phyloP scores from a whole-genome alignment of 345 rosid species.

The Sonneratia alba region DNA sequence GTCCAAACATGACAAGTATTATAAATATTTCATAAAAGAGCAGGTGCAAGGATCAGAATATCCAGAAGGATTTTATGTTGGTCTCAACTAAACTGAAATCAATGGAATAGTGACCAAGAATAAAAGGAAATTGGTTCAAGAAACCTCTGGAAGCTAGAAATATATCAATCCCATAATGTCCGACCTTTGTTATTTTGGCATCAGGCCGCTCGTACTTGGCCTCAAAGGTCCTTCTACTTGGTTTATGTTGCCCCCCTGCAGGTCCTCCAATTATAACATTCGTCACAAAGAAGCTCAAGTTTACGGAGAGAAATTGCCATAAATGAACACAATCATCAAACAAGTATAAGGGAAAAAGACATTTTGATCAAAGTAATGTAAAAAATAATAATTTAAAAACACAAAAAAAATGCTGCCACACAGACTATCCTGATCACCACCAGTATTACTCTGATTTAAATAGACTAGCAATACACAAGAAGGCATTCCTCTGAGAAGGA shows the following conservation, averaged over 20 bases:
- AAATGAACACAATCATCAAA: neutral
- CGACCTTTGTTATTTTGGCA: constrained; percentile 41
- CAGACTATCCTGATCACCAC: neutral
- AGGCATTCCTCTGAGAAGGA: too few species aligned
- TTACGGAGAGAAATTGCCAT: neutral
- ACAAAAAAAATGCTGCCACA: neutral
- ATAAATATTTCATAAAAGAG: neutral
- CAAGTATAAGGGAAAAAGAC: neutral
- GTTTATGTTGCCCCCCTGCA: constrained; percentile 38
- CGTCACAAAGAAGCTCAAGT: constrained; percentile 3
- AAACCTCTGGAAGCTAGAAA: neutral
- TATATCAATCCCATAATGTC: neutral
- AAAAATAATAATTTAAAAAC: neutral
- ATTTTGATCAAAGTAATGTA: neutral
- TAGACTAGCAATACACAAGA: neutral
- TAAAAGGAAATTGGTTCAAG: neutral
- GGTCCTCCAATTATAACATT: constrained; percentile 27
- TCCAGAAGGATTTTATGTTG: neutral
- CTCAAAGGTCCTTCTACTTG: constrained; percentile 38
- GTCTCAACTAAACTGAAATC: neutral
- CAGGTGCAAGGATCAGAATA: neutral
- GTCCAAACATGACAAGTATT: neutral
- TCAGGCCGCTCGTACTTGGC: constrained; percentile 47
- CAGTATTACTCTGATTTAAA: too few species aligned
- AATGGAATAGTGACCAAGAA: neutral